Evolutionary conservation across 78 protist genomes (phyloP).

Genomic region (Planoprotostelium fungivorum): DNA sequence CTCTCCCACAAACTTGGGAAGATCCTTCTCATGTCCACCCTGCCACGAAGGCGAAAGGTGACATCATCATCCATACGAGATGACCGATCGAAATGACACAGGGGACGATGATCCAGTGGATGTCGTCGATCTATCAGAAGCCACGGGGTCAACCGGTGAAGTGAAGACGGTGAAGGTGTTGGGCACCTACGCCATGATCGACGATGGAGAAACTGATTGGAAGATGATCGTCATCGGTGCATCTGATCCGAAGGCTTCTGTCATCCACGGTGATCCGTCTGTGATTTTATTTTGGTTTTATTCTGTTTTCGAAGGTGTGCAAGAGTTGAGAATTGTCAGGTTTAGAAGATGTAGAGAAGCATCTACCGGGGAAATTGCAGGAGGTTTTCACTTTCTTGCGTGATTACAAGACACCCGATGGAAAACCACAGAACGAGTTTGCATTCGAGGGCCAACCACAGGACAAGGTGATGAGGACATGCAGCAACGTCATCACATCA

Average conservation of each 20-base stretch:
- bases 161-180: conserved; percentile 72
- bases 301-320: too few species aligned
- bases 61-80: not conserved
- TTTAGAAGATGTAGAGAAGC: conserved; percentile 53
- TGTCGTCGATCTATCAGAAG: conserved; percentile 62
- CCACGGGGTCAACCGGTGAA: conserved; percentile 24
- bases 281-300: not conserved
- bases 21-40: conserved; percentile 36
- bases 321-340: not conserved
- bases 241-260: conserved; percentile 54
- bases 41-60: not conserved
- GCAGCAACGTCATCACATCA: not conserved
- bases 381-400: conserved; percentile 80
- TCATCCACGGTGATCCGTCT: conserved; percentile 41
- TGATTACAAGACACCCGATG: conserved; percentile 90
- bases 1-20: conserved; percentile 85
- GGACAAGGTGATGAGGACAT: not conserved
- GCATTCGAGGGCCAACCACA: conserved; percentile 70
- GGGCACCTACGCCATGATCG: conserved; percentile 78
- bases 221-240: conserved; percentile 67
- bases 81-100: not conserved
- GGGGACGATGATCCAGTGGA: conserved; percentile 91
- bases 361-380: conserved; percentile 61
- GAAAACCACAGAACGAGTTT: conserved; percentile 89
- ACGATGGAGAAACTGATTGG: conserved; percentile 93